Base-by-base conservation (phyloP, 2,329 filamentous ascomycete species). In the Epichloe typhina region DNA sequence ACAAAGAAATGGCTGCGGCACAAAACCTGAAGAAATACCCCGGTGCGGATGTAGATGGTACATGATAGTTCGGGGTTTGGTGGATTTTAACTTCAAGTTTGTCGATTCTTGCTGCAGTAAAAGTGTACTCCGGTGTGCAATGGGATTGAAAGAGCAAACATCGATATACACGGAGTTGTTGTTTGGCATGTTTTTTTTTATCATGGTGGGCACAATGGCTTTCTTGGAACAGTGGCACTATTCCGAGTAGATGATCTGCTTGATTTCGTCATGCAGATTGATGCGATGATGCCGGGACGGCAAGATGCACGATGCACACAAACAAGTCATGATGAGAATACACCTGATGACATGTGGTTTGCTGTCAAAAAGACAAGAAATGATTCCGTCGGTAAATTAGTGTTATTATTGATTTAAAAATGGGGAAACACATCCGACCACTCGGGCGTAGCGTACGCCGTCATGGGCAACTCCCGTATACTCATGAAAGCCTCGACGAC, bases 1-100 rank as follows among this genome's bases (percentile, higher is more conserved):
- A 55, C 57, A 59, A 61, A 62, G 38, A 43, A 33, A 58, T 59
- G 59, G 55, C 58, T 58, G 55, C 62, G 53, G 54, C 58, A 63
- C 57, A 57, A 61, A 57, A 52, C 23, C 31, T 44, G 38, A 58
- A 53, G 55, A 63, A 63, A 67, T 67, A 67, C 63, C 65, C 63
- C 31, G n/a, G 39, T 47, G 47, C 39, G 47, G 38, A 52, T 45
- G 42, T 39, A 35, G 35, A 40, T 45, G 37, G 26, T 26, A 40
- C 7, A 51, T 26, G 52, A 48, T 44, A 23, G 42, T 47, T 21
- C 17, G 36, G 26, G 37, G 15, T 45, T 12, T 38, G 12, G n/a
- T 31, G 37, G 17, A 21, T 31, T 31, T 26, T 26, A 17, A 9
- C 21, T 26, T 13, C 23, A 21, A 23, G 4, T 31, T 41, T 47